Conservation (phyloP, 768 basidiomycete genomes). For the Naganishia vaughanmartiniae region DNA sequence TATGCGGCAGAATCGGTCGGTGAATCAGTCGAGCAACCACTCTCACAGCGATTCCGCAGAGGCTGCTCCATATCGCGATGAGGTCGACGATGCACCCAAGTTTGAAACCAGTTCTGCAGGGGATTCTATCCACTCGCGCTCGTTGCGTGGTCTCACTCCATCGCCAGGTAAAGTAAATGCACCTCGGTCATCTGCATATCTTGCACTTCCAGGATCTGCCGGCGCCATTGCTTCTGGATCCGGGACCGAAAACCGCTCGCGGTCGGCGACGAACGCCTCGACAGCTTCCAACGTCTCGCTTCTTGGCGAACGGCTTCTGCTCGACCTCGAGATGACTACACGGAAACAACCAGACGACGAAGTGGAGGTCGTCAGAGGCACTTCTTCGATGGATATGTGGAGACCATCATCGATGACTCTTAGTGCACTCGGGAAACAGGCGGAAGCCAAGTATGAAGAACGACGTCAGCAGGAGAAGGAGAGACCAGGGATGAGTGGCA, state of each 20-base stretch:
- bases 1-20: not conserved
- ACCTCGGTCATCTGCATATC: not conserved
- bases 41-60: not conserved
- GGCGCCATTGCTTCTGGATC: not conserved
- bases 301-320: conserved; percentile 5
- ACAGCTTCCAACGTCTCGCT: not conserved
- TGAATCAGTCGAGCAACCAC: not conserved
- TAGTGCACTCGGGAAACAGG: not conserved
- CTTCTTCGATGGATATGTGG: conserved; percentile 30
- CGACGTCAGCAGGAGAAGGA: not conserved
- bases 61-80: not conserved
- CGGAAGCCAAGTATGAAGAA: not conserved
- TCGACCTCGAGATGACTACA: conserved; percentile 8
- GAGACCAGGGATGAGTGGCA: conserved; percentile 16
- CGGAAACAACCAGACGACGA: not conserved
- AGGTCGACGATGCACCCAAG: not conserved
- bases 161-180: not conserved
- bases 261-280: conserved; percentile 20
- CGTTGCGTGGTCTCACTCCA: not conserved
- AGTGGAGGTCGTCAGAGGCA: conserved; percentile 15
- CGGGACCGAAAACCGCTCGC: not conserved
- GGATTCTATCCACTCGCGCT: not conserved
- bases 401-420: conserved; percentile 28
- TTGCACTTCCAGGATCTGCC: not conserved
- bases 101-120: not conserved